Evolutionary conservation across 441 rosid species (phyloP).

Genomic region (Flueggea neowawraea): DNA sequence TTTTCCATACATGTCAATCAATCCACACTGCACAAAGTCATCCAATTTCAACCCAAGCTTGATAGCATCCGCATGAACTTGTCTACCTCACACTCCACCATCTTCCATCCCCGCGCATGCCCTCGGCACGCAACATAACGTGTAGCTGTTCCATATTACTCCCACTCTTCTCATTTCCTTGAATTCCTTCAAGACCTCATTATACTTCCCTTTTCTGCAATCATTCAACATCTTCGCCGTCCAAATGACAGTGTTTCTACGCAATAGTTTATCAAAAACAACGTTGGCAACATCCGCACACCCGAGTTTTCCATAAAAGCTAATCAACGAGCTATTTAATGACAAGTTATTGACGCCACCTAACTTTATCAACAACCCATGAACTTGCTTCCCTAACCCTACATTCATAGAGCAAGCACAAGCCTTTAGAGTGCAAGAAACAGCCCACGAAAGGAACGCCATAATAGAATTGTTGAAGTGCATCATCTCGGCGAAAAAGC

Average conservation of each 20-base stretch:
- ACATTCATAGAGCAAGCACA: slow-evolving; percentile 41
- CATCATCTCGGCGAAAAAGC: slow-evolving; percentile 38
- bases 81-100: slow-evolving; percentile 41
- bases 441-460: slow-evolving; percentile 37
- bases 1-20: slow-evolving; percentile 68
- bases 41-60: slow-evolving; percentile 50
- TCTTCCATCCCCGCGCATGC: slow-evolving; percentile 51
- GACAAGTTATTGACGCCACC: slow-evolving; percentile 32
- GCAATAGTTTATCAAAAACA: slow-evolving; percentile 30
- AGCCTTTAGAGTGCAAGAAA: slow-evolving; percentile 47
- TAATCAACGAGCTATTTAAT: slow-evolving; percentile 39
- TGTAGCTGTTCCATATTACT: slow-evolving; percentile 29
- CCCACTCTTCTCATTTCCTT: slow-evolving; percentile 43
- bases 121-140: slow-evolving; percentile 45
- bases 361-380: slow-evolving; percentile 51
- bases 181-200: slow-evolving; percentile 41
- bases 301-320: slow-evolving; percentile 49
- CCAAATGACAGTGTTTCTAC: slow-evolving; percentile 37
- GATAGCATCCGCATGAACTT: slow-evolving; percentile 48
- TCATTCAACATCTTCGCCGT: slow-evolving; percentile 51
- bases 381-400: slow-evolving; percentile 59
- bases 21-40: slow-evolving; percentile 34
- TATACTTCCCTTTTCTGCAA: slow-evolving; percentile 39
- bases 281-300: slow-evolving; percentile 38
- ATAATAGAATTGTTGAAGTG: slow-evolving; percentile 9